Evolutionary conservation across 2,329 filamentous ascomycete species (phyloP), one percentile per base, ranked within the genome.

Genomic region (Fusarium nodosum): DNA sequence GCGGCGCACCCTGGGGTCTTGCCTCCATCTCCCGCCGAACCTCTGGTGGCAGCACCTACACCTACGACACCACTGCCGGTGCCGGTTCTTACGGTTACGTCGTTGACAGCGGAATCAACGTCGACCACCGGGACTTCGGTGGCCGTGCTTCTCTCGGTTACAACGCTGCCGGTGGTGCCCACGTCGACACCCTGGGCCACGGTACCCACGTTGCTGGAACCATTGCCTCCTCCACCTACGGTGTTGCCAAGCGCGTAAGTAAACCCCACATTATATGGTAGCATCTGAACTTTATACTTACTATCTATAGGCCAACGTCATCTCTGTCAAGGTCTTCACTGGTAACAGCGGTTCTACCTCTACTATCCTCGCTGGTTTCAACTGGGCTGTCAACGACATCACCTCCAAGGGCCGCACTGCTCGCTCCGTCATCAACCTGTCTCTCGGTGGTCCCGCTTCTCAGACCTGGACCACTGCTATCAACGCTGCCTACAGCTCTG

Each of bases 101-200:
- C 20, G 84, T 91, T 48, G 88, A 91, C 77, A 90, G 87, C 6
- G 88, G 88, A 69, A 86, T 91, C 71, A 77, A 79, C 53, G 78
- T 79, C 20, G 78, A 81, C 9, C 88, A 91, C 77, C 67, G 73
- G 34, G 81, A 87, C 75, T 87, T 85, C 68, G 79, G 82, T 66
- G 82, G 81, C 51, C 82, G 83, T 36, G 83, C 81, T 33, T 77
- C 76, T 55, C 80, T 77, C 60, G 76, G 80, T 22, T 76, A 73
- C 71, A 82, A 81, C 78, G 81, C 75, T 51, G 78, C 71, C 30
- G 69, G 74, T 30, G 75, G 73, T n/a, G 55, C 73, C 18, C 76
- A 79, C 20, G 65, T 62, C 1, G 79, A 82, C 56, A 76, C 74
- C 26, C 69, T 78, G 20, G 81, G 81, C 18, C 81, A 83, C 73